Evolutionary conservation across 2,329 filamentous ascomycete species (phyloP).

Genomic region (Cladophialophora yegresii): DNA sequence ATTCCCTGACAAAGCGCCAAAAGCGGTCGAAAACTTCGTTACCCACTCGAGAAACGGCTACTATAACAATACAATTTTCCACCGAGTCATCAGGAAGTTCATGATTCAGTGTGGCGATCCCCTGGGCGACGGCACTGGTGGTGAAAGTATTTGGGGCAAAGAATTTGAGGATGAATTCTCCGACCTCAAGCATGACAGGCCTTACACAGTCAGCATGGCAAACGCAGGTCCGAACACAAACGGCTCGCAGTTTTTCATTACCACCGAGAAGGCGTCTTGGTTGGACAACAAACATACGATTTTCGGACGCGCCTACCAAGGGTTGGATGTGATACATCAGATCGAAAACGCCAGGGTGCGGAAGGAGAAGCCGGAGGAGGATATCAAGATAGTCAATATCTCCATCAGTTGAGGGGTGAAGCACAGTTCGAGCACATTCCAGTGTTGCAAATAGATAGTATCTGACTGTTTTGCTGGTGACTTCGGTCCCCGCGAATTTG

Average conservation of each 20-base stretch:
- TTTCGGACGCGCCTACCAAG: conserved; percentile 86
- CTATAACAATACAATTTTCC: conserved; percentile 97
- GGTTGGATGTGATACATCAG: conserved; percentile 89
- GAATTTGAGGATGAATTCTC: conserved; percentile 95
- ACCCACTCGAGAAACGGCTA: conserved; percentile 87
- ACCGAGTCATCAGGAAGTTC: conserved; percentile 94
- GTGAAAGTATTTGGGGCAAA: conserved; percentile 88
- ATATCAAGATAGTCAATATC: conserved; percentile 96
- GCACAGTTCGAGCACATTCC: too few relatives aligned
- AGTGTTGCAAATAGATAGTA: too few relatives aligned
- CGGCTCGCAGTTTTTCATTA: conserved; percentile 93
- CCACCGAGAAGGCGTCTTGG: conserved; percentile 94
- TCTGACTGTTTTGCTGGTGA: too few relatives aligned
- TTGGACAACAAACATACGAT: conserved; percentile 95
- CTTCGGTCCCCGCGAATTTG: too few relatives aligned
- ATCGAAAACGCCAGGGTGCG: conserved; percentile 89
- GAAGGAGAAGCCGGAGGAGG: conserved; percentile 92
- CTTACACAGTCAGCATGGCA: conserved; percentile 96
- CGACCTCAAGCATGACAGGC: conserved; percentile 86
- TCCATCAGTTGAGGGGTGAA: conserved; percentile 37
- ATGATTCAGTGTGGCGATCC: conserved; percentile 95
- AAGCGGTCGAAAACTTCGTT: conserved; percentile 95
- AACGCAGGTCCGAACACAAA: conserved; percentile 96
- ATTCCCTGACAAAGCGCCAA: conserved; percentile 89
- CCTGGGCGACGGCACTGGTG: conserved; percentile 82